Conservation (phyloP, 108 stramenopile species). For the Discostella stelligeroides region DNA sequence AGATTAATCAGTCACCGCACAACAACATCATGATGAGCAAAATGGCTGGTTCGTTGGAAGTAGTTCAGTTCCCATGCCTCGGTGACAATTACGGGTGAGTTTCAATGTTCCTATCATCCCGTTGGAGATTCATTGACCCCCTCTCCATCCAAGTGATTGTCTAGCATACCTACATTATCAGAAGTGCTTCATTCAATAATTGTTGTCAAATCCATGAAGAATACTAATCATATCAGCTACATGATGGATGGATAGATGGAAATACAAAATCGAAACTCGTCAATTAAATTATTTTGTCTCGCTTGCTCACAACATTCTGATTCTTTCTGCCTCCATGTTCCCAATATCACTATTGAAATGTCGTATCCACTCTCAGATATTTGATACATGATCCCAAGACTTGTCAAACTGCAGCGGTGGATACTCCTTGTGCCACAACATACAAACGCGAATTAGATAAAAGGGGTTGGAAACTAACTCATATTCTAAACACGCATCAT, state of each 20-base stretch:
- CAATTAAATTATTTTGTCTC: no score
- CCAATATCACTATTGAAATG: no score
- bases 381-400: slow-evolving; percentile 71
- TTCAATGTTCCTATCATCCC: background rate
- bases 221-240: slow-evolving; percentile 20
- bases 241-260: slow-evolving; percentile 34
- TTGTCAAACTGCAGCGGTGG: slow-evolving; percentile 77
- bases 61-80: slow-evolving; percentile 71
- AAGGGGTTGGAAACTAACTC: slow-evolving; percentile 76
- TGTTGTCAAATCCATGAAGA: slow-evolving; percentile 15
- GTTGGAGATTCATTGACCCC: no score
- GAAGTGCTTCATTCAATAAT: slow-evolving; percentile 22
- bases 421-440: slow-evolving; percentile 71
- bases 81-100: slow-evolving; percentile 72
- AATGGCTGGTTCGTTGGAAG: slow-evolving; percentile 24
- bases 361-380: slow-evolving; percentile 50
- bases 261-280: background rate
- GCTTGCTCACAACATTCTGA: no score
- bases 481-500: slow-evolving; percentile 76
- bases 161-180: slow-evolving; percentile 44
- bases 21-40: slow-evolving; percentile 4
- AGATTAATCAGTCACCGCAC: no score
- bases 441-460: slow-evolving; percentile 60
- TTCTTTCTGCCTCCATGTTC: no score
- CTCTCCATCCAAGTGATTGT: slow-evolving; percentile 25